Evolutionary conservation across 805 yeast genomes (phyloP), one percentile per base, ranked within the genome.

Genomic region (Candida xiaguanensis): DNA sequence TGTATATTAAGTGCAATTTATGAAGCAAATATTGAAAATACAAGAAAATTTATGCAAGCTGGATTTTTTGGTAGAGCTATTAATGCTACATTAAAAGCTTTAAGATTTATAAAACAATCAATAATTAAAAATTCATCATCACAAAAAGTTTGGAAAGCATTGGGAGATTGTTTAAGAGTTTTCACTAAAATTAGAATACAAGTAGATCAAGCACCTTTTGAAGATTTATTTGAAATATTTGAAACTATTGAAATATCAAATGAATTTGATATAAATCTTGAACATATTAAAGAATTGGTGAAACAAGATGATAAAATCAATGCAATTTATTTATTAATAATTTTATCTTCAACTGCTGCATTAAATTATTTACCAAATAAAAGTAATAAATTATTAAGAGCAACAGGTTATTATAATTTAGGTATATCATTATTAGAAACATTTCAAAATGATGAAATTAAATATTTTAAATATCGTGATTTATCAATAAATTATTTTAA

Each of bases 41-140:
- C 90, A 0, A 59, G 62, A 7, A 64, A 68, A 36, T 74, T 80
- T 38, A 57, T 81, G 8, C 49, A 49, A 1, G 72, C 75, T 15
- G 95, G 95, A 0, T 84, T 76, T 48, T 75, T 78, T 44, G 83
- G 85, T 2, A 75, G 87, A 45, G 83, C 93, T 0, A 59, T 75
- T 6, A 69, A 68, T 5, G 54, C 65, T 34, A 78, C 78, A 8
- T 38, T 57, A 2, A 59, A 63, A 5, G 75, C 82, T 0, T 58
- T 85, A 4, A 68, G 64, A 1, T 61, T 70, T 13, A 58, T 77
- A 4, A 41, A 50, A 2, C 51, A 48, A 11, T 71, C 79, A 0
- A 60, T 72, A 16, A 44, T 52, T 2, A 49, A 58, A 11, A 63
- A 71, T 41, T 32, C 43, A 2, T 32, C 52, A 2, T 70, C 84